phyloP scores from a whole-genome alignment of 371 early-diverging fungal species.

The Encephalitozoon cuniculi region DNA sequence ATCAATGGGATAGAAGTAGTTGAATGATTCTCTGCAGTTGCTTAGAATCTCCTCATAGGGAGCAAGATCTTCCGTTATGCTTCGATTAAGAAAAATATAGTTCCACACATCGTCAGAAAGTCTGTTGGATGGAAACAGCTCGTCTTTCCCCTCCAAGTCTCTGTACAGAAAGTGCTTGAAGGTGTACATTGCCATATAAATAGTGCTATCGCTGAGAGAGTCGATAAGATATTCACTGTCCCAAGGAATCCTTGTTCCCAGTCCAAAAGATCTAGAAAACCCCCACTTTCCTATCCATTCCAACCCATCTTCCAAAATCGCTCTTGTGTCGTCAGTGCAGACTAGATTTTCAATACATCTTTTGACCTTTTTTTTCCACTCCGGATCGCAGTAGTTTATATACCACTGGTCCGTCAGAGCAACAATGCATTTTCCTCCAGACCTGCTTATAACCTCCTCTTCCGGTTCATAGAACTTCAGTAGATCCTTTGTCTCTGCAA shows the following conservation, averaged over 20 bases:
- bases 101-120: constrained; percentile 90
- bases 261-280: constrained; percentile 87
- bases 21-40: constrained; percentile 63
- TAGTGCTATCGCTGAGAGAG: constrained; percentile 94
- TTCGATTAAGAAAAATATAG: constrained; percentile 67
- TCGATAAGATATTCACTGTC: constrained; percentile 90
- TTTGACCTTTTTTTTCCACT: constrained; percentile 72
- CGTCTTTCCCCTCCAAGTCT: constrained; percentile 68
- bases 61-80: constrained; percentile 68
- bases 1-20: constrained; percentile 95
- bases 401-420: constrained; percentile 97
- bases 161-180: constrained; percentile 80
- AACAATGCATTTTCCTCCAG: constrained; percentile 94
- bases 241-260: constrained; percentile 92
- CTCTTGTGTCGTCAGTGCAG: constrained; percentile 74
- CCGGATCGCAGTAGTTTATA: constrained; percentile 86
- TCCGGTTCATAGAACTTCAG: constrained; percentile 76
- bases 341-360: constrained; percentile 71
- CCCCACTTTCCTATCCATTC: constrained; percentile 98
- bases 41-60: constrained; percentile 54
- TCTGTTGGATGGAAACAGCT: constrained; percentile 70
- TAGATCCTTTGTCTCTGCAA: constrained; percentile 30
- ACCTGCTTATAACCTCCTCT: constrained; percentile 79
- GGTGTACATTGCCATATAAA: constrained; percentile 99
- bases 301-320: constrained; percentile 75